A percentile compares a stretch with the other conserved stretches of the same genome.
phyloP scores from a whole-genome alignment of 2,329 filamentous ascomycete genomes.

The Mariannaea sp. region DNA sequence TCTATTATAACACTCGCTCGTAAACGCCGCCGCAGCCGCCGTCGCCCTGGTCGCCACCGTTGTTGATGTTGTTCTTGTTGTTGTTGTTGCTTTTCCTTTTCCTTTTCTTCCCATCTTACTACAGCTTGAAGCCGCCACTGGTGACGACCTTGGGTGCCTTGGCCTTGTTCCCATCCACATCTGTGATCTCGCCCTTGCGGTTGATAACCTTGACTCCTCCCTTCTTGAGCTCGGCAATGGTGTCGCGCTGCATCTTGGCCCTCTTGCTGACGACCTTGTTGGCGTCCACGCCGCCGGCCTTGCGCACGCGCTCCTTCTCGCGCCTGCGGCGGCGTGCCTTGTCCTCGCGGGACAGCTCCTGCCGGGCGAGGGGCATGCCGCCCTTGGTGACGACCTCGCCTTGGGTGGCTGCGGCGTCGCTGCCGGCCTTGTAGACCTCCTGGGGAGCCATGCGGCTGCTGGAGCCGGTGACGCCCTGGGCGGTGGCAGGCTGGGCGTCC shows the following conservation, averaged over 20 bases:
- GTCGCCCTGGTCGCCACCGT: no score
- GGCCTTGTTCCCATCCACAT: constrained; percentile 81
- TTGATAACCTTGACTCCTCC: constrained; percentile 92
- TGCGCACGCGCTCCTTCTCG: constrained; percentile 83
- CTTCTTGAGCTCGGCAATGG: constrained; percentile 74
- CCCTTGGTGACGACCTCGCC: constrained; percentile 79
- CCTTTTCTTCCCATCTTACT: constrained; percentile 44
- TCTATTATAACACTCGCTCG: constrained; percentile 33
- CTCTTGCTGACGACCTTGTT: constrained; percentile 62
- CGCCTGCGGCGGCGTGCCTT: constrained; percentile 76
- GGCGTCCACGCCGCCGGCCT: constrained; percentile 58
- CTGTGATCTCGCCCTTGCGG: constrained; percentile 82
- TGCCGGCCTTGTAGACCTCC: constrained; percentile 84
- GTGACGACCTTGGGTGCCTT: constrained; percentile 55
- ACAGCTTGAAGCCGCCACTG: constrained; percentile 67
- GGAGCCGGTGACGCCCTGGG: constrained; percentile 70
- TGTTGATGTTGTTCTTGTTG: no score
- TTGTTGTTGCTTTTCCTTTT: background rate
- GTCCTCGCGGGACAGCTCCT: constrained; percentile 89
- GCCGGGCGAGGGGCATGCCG: constrained; percentile 76
- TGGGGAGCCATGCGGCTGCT: constrained; percentile 86
- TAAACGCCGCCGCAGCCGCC: constrained; percentile 17
- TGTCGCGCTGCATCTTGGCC: constrained; percentile 51
- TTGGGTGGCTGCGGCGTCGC: constrained; percentile 58
- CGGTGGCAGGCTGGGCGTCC: constrained; percentile 86